Percentiles rank a stretch among this genome's conserved stretches.
Evolutionary conservation across 768 basidiomycete species (phyloP).

Genomic region (Heimioporus sp.): DNA sequence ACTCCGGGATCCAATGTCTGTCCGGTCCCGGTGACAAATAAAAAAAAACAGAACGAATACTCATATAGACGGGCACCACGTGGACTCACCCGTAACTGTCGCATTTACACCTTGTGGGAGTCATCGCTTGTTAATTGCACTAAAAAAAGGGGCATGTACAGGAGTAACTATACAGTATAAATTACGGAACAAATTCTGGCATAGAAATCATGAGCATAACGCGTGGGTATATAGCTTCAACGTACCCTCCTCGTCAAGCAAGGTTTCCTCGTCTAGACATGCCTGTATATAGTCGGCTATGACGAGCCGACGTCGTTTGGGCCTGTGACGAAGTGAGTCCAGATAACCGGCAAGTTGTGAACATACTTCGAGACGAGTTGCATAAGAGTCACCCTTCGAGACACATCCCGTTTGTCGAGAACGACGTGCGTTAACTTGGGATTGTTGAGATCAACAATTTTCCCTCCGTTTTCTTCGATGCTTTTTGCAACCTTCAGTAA

Average conservation of each 20-base stretch:
- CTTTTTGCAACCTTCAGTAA: slow-evolving; percentile 49
- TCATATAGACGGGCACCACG: too few relatives aligned
- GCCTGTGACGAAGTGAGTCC: slow-evolving; percentile 43
- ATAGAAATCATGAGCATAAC: slow-evolving; percentile 1
- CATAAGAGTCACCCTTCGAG: slow-evolving; percentile 68
- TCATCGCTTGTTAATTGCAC: too few relatives aligned
- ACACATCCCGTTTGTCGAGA: slow-evolving; percentile 78
- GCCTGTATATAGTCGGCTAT: slow-evolving; percentile 75
- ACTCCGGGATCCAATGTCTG: too few relatives aligned
- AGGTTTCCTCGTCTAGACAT: slow-evolving; percentile 78
- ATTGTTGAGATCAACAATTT: slow-evolving; percentile 63
- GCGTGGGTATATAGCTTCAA: background rate
- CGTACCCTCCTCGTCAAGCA: slow-evolving; percentile 80
- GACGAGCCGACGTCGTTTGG: slow-evolving; percentile 76
- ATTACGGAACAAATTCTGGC: slow-evolving; percentile 27
- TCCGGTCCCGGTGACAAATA: too few relatives aligned
- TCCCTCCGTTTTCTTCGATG: slow-evolving; percentile 73
- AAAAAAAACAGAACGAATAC: too few relatives aligned
- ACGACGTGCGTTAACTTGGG: slow-evolving; percentile 85
- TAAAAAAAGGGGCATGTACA: background rate
- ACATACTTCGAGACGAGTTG: slow-evolving; percentile 70
- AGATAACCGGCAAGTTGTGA: background rate
- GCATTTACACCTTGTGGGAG: too few relatives aligned
- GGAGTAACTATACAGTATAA: background rate
- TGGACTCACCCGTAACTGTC: too few relatives aligned